Conservation (phyloP, 768 basidiomycete genomes). For the Amanita phalloides region DNA sequence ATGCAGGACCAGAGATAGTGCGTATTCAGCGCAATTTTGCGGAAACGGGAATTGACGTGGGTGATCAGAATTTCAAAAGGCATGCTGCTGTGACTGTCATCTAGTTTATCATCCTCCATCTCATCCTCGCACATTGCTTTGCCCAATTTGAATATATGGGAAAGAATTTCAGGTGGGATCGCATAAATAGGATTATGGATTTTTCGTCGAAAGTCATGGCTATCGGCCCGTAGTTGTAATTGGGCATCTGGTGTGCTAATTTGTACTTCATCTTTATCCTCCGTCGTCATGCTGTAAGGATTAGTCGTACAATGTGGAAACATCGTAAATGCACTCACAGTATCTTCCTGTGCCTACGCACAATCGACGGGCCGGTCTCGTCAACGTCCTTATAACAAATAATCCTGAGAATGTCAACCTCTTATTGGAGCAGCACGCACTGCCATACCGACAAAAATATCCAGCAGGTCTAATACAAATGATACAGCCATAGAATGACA, state of each 20-base stretch:
- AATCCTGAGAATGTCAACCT: not conserved
- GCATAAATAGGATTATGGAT: constrained; percentile 9
- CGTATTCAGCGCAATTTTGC: constrained; percentile 25
- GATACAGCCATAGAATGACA: not conserved
- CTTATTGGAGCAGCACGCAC: not conserved
- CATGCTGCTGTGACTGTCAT: not conserved
- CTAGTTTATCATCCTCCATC: not conserved
- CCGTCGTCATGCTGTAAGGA: not conserved
- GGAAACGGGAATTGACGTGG: constrained; percentile 28
- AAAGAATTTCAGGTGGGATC: constrained; percentile 22
- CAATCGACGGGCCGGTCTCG: not conserved
- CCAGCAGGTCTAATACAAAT: not conserved
- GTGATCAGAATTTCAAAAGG: constrained; percentile 28
- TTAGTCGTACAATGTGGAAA: not conserved
- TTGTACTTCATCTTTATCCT: not conserved
- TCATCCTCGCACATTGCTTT: constrained; percentile 14
- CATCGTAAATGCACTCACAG: not conserved
- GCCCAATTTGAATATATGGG: constrained; percentile 20
- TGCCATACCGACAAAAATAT: not conserved
- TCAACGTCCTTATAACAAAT: not conserved
- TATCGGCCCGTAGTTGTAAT: not conserved
- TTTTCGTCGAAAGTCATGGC: not conserved
- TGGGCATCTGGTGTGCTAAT: not conserved
- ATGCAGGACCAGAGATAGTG: constrained; percentile 31
- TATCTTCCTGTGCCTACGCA: too few species aligned